Evolutionary conservation across 192 early-diverging fungal species (phyloP), one percentile per base, ranked within the genome.

Genomic region (Backusella luteola): DNA sequence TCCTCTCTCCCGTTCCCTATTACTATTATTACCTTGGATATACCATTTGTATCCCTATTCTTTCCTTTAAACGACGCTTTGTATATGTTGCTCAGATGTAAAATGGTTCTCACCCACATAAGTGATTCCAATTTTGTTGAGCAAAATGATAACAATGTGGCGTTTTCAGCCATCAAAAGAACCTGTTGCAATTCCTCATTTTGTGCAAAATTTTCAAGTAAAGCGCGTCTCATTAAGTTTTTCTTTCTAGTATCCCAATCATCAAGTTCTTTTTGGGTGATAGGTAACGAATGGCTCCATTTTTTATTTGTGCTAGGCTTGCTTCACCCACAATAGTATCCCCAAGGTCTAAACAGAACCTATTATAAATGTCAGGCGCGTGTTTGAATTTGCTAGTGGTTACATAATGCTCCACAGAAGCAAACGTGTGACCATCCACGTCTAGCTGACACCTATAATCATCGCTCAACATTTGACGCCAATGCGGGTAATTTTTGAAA

Each of bases 381-480:
- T 52, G 41, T 26, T 74, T 39, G n/a, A 75, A 34, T 19, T 67
- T 75, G 23, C 23, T 73, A 7, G 56, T 34, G 21, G 44, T 32
- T 1, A 75, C 8, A 36, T 71, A 79, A 17, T 79, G 73, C 19
- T 74, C 67, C 23, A 79, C 71, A 4, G 78, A 75, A 11, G 78
- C 78, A 73, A 73, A 79, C 7, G 68, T 68, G 49, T 73, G 73
- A 36, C 75, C 56, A 39, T 79, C 78, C 8, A 79, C 32, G 23
- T 75, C 53, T 39, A 79, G 35, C 42, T 69, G 68, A 14, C 73
- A 68, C 34, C 66, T 71, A 71, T 75, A 79, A 8, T 73, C 69
- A 67, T 39, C 23, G 21, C 59, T 72, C 6, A 79, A 69, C 68
- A 72, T 75, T n/a, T 63, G 68, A 0, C 78, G 69, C 78, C 74